Evolutionary conservation across 129 eudicot species (phyloP).

Genomic region (Lactuca saligna): DNA sequence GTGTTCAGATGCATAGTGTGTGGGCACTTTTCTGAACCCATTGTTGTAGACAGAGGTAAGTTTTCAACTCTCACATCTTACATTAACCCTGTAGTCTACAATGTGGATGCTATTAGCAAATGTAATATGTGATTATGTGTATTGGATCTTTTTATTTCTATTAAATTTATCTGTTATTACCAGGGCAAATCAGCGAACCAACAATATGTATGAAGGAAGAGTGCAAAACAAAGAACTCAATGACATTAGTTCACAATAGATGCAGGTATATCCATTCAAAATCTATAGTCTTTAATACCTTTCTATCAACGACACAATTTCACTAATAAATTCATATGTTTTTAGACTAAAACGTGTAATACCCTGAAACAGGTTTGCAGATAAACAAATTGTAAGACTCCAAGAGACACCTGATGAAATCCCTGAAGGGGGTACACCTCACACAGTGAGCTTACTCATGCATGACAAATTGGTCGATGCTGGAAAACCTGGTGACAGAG

Average conservation of each 20-base stretch:
- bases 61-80: neutral
- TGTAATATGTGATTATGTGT: neutral
- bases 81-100: neutral
- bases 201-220: slow-evolving; percentile 74
- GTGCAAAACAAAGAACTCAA: slow-evolving; percentile 82
- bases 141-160: neutral
- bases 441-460: slow-evolving; percentile 95
- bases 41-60: slow-evolving; percentile 85
- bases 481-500: slow-evolving; percentile 97
- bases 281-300: too few relatives aligned
- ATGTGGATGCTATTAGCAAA: neutral
- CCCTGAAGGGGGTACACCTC: slow-evolving; percentile 99
- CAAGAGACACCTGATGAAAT: slow-evolving; percentile 98
- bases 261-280: slow-evolving; percentile 60
- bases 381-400: slow-evolving; percentile 91
- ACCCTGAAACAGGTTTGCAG: slow-evolving; percentile 65
- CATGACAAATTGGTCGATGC: slow-evolving; percentile 95
- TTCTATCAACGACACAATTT: neutral
- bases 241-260: slow-evolving; percentile 90
- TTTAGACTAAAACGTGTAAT: neutral
- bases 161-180: slow-evolving; percentile 2
- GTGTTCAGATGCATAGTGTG: slow-evolving; percentile 84
- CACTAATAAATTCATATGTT: neutral
- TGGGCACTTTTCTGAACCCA: slow-evolving; percentile 80
- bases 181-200: slow-evolving; percentile 88